Evolutionary conservation across 2,329 filamentous ascomycete genomes (phyloP), one percentile per base, ranked within the genome.

Genomic region (Bertia moriformis): DNA sequence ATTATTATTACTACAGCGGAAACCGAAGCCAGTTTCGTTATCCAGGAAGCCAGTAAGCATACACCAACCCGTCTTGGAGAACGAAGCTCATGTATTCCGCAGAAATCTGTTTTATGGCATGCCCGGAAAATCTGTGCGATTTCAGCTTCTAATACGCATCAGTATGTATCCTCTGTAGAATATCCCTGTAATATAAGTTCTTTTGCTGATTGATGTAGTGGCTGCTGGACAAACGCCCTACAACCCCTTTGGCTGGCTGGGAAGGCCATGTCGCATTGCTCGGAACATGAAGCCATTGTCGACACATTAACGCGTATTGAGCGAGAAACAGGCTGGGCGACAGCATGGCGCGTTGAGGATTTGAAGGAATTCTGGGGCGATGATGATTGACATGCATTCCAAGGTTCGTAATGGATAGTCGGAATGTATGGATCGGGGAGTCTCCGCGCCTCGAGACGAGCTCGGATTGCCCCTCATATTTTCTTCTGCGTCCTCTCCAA

Each of bases 51-150:
- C 50, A 35, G 51, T 54, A 41, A 17, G 44, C n/a, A n/a, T n/a
- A n/a, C n/a, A n/a, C n/a, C n/a, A n/a, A n/a, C n/a, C n/a, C n/a
- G n/a, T n/a, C n/a, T n/a, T n/a, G n/a, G n/a, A n/a, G n/a, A n/a
- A n/a, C n/a, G n/a, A n/a, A n/a, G n/a, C n/a, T n/a, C n/a, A n/a
- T n/a, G n/a, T n/a, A n/a, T n/a, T n/a, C 24, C 39, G 55, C 43
- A 55, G 14, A 14, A 7, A 43, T 64, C 61, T 0, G 53, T 63
- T n/a, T 53, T 66, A 14, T 66, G 62, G 63, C 62, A 66, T 41
- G 63, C 63, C 0, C 53, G 62, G 1, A 60, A 63, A 41, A 63
- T 65, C 14, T 65, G 62, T 39, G 61, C 57, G 2, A 66, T 66
- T 14, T 62, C 60, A 1, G 54, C 58, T 2, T 61, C 58, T 3